Conservation (phyloP, 1,284 basidiomycete genomes). For the Moesziomyces globuligerus region DNA sequence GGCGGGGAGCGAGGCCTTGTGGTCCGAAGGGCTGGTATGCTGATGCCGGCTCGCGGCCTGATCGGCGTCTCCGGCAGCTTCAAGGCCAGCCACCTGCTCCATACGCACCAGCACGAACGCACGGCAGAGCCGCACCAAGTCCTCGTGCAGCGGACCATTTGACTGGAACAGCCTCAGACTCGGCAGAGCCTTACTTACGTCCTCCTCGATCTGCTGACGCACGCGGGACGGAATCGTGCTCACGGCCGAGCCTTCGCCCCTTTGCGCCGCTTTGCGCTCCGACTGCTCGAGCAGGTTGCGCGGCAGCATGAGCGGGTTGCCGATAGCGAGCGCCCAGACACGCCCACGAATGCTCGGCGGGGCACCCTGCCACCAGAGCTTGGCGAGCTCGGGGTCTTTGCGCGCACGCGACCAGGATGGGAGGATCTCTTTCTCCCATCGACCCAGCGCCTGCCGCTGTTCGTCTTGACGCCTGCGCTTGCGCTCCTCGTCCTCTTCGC, state of each 20-base stretch:
- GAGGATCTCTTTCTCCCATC: slow-evolving; percentile 82
- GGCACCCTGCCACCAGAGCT: slow-evolving; percentile 91
- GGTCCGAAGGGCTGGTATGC: slow-evolving; percentile 3
- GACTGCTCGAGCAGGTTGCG: slow-evolving; percentile 49
- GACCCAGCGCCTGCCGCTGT: slow-evolving; percentile 75
- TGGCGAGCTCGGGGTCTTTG: slow-evolving; percentile 75
- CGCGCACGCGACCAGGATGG: slow-evolving; percentile 84
- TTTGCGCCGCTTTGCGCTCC: slow-evolving; percentile 15
- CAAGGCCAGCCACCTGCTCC: slow-evolving; percentile 74
- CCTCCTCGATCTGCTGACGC: slow-evolving; percentile 79
- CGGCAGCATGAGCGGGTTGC: slow-evolving; percentile 84
- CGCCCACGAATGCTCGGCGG: slow-evolving; percentile 84
- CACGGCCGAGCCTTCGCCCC: slow-evolving; percentile 1
- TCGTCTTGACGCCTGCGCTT: slow-evolving; percentile 34
- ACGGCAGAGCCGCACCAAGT: slow-evolving; percentile 84
- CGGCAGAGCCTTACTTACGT: slow-evolving; percentile 83
- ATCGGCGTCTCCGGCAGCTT: slow-evolving; percentile 31
- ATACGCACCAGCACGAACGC: slow-evolving; percentile 91
- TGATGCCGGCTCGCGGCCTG: slow-evolving; percentile 17
- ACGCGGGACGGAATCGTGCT: slow-evolving; percentile 64
- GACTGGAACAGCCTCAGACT: slow-evolving; percentile 85
- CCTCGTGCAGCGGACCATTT: slow-evolving; percentile 83
- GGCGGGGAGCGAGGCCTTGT: slow-evolving; percentile 5
- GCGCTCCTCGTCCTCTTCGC: slow-evolving; percentile 44
- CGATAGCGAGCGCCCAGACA: slow-evolving; percentile 88